Evolutionary conservation across 495 filamentous ascomycete species (phyloP).

Genomic region (Apodospora peruviana): DNA sequence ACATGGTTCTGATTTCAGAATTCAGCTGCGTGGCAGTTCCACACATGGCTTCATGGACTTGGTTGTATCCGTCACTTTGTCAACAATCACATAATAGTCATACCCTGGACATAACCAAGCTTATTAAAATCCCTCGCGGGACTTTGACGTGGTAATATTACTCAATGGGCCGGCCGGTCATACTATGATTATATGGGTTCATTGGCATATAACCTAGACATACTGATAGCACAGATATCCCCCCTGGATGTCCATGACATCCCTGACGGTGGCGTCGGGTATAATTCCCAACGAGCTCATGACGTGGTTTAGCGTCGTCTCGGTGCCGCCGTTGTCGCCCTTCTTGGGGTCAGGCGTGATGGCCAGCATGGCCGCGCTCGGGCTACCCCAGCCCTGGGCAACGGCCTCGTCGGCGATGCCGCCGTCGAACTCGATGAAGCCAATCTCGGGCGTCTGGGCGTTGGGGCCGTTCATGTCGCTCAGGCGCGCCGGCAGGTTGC

Average conservation of each 20-base stretch:
- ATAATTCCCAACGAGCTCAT: conserved; percentile 17
- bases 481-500: conserved; percentile 18
- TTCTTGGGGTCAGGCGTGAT: conserved; percentile 9
- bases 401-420: conserved; percentile 10
- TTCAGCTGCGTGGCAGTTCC: no score
- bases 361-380: conserved; percentile 7
- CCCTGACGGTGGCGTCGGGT: conserved; percentile 19
- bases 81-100: no score
- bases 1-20: no score
- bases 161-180: no score
- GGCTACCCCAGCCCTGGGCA: conserved; percentile 9
- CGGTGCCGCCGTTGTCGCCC: conserved; percentile 1
- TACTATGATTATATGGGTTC: no score
- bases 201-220: no score
- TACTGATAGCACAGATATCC: conserved; percentile 34
- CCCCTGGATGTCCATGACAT: conserved; percentile 36
- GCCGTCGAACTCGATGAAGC: conserved; percentile 13
- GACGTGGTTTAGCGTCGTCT: conserved; percentile 7
- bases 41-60: no score
- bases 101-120: no score
- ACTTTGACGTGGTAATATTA: no score
- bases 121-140: no score
- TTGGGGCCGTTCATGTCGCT: conserved; percentile 8
- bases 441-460: conserved; percentile 8
- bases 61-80: no score